Percentiles rank a stretch among this genome's conserved stretches.
These are phyloP conservation scores for Cryphonectria nitschkei DNA, from an alignment of 2,329 filamentous ascomycete species.

Conservation along the genomic window DNA sequence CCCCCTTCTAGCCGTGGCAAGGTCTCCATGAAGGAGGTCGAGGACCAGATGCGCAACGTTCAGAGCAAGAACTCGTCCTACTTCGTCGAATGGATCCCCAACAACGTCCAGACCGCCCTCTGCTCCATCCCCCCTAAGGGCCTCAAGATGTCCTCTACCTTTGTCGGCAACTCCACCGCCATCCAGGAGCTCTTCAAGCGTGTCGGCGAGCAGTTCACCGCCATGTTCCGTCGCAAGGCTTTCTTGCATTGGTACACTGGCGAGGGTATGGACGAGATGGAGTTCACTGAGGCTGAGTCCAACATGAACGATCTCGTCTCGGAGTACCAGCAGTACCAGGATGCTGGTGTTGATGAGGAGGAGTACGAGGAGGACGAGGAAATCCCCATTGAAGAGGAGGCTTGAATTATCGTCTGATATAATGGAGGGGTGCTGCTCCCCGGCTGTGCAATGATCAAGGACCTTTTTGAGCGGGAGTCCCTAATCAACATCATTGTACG, in stretches of 20 bases:
- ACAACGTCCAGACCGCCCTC: constrained; percentile 99
- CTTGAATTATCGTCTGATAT: constrained; percentile 2
- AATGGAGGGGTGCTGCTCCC: constrained; percentile 9
- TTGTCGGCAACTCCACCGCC: constrained; percentile 98
- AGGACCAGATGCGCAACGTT: constrained; percentile 99
- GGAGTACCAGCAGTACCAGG: constrained; percentile 99
- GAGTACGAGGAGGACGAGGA: constrained; percentile 97
- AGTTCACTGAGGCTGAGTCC: constrained; percentile 99
- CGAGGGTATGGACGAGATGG: constrained; percentile 99
- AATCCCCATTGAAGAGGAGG: constrained; percentile 72
- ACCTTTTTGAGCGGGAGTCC: constrained; percentile 9
- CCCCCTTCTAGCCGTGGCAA: constrained; percentile 75
- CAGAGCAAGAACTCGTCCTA: constrained; percentile 99
- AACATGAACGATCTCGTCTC: constrained; percentile 99
- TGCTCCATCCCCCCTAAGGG: constrained; percentile 98
- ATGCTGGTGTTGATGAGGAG: constrained; percentile 94
- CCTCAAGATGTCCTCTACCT: constrained; percentile 99
- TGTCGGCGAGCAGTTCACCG: constrained; percentile 98
- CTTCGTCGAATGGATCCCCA: constrained; percentile 99
- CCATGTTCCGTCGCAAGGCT: constrained; percentile 99
- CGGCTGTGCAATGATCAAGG: constrained; percentile 23
- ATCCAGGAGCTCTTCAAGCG: constrained; percentile 99
- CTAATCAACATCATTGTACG: constrained; percentile 27
- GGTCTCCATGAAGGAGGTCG: constrained; percentile 99
- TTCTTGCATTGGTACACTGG: constrained; percentile 99